These are phyloP conservation scores for Choiromyces venosus DNA, from an alignment of 495 filamentous ascomycete genomes.

Conservation along the genomic window DNA sequence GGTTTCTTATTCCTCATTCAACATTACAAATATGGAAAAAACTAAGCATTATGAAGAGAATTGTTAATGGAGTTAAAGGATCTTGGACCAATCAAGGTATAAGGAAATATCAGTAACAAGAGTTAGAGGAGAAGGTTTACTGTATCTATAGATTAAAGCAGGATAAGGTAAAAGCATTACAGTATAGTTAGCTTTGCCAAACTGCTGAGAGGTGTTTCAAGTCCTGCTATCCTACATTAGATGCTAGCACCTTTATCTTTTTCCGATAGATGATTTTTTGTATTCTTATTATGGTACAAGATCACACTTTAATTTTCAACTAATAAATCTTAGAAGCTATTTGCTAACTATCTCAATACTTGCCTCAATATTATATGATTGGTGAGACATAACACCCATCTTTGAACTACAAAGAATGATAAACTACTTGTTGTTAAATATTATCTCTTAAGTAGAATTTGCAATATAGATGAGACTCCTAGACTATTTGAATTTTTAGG, in stretches of 20 bases:
- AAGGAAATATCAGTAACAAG: not conserved
- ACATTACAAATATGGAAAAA: too few relatives aligned
- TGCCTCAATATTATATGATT: too few relatives aligned
- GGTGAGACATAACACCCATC: too few relatives aligned
- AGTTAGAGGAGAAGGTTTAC: constrained; percentile 7
- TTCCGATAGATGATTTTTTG: not conserved
- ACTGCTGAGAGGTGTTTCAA: not conserved
- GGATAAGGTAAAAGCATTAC: not conserved
- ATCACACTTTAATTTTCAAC: not conserved
- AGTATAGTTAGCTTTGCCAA: not conserved
- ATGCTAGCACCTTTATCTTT: too few relatives aligned
- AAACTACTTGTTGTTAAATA: too few relatives aligned
- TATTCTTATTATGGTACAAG: not conserved
- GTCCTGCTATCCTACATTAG: too few relatives aligned
- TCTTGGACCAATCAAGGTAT: not conserved
- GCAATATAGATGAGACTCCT: not conserved
- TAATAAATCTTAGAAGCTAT: not conserved
- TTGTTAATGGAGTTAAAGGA: not conserved
- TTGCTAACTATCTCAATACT: too few relatives aligned
- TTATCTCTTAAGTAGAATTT: not conserved
- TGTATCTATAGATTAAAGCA: not conserved
- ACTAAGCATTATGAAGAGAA: not conserved
- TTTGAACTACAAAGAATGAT: too few relatives aligned
- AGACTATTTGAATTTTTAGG: not conserved
- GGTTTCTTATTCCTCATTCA: too few relatives aligned